These are phyloP conservation scores for Ustilago bromivora DNA, from an alignment of 1,284 basidiomycete species.

Conservation along the genomic window DNA sequence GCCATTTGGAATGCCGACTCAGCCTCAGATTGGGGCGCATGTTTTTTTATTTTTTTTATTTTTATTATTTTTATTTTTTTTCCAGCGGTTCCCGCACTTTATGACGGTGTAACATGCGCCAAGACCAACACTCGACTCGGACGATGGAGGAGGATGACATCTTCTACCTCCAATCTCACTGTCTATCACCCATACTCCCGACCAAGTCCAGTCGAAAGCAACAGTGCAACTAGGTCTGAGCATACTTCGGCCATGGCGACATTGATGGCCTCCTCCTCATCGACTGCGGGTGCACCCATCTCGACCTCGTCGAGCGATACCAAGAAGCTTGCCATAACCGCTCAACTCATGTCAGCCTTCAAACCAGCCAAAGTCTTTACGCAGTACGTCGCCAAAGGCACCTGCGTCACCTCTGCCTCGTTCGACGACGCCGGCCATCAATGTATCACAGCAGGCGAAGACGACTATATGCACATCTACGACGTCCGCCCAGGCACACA, in stretches of 20 bases:
- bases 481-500: slow-evolving; percentile 87
- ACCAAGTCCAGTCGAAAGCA: too few species aligned
- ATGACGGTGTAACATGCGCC: too few species aligned
- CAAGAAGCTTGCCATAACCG: slow-evolving; percentile 45
- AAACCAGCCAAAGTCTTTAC: slow-evolving; percentile 88
- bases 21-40: slow-evolving; percentile 2
- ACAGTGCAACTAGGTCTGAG: too few species aligned
- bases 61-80: neutral
- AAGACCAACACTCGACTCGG: slow-evolving; percentile 3
- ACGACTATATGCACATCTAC: slow-evolving; percentile 91
- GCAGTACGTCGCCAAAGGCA: slow-evolving; percentile 70
- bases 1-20: slow-evolving; percentile 34
- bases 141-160: neutral
- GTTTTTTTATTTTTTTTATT: neutral
- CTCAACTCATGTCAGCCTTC: slow-evolving; percentile 70
- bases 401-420: slow-evolving; percentile 79
- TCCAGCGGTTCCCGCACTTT: neutral
- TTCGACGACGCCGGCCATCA: slow-evolving; percentile 92
- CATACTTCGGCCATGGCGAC: slow-evolving; percentile 4
- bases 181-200: too few species aligned
- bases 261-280: slow-evolving; percentile 14
- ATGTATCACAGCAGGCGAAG: slow-evolving; percentile 88
- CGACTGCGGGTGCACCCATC: slow-evolving; percentile 1
- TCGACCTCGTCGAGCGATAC: slow-evolving; percentile 18
- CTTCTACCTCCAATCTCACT: neutral